Evolutionary conservation across 78 protist species (phyloP).

Genomic region (Andalucia godoyi): DNA sequence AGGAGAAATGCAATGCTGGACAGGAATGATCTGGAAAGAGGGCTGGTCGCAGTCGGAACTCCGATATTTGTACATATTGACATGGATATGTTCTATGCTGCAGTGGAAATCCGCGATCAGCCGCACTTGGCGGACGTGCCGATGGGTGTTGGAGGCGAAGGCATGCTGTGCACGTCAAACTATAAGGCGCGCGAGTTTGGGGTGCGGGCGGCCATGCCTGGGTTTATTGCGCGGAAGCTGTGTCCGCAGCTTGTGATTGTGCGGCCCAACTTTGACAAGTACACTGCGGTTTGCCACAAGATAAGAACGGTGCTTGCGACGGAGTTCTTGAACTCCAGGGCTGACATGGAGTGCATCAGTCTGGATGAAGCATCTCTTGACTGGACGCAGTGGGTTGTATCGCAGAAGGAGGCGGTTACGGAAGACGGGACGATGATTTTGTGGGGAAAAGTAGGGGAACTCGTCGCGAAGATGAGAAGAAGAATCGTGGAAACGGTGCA

Average conservation of each 20-base stretch:
- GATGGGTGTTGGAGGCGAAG: conserved; percentile 48
- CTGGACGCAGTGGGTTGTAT: not conserved
- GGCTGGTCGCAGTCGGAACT: not conserved
- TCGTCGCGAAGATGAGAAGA: conserved; percentile 18
- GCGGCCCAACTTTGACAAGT: not conserved
- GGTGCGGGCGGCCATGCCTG: conserved; percentile 67
- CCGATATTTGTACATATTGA: conserved; percentile 34
- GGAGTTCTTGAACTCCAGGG: not conserved
- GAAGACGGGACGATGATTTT: too few relatives aligned
- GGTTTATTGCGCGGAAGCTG: conserved; percentile 16
- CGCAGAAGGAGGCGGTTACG: not conserved
- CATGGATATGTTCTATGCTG: conserved; percentile 62
- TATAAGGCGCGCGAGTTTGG: conserved; percentile 56
- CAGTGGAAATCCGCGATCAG: conserved; percentile 25
- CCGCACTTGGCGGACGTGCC: conserved; percentile 38
- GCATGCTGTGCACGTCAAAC: conserved; percentile 48
- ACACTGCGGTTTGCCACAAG: not conserved
- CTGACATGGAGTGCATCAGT: too few relatives aligned
- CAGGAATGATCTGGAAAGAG: not conserved
- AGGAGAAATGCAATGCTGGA: not conserved
- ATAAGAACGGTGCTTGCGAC: not conserved
- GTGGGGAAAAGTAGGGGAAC: too few relatives aligned
- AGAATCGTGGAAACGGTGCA: not conserved
- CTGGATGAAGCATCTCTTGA: conserved; percentile 48
- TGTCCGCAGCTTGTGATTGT: conserved; percentile 7